Evolutionary conservation across 306 rosid species (phyloP).

Genomic region (Vigna radiata): DNA sequence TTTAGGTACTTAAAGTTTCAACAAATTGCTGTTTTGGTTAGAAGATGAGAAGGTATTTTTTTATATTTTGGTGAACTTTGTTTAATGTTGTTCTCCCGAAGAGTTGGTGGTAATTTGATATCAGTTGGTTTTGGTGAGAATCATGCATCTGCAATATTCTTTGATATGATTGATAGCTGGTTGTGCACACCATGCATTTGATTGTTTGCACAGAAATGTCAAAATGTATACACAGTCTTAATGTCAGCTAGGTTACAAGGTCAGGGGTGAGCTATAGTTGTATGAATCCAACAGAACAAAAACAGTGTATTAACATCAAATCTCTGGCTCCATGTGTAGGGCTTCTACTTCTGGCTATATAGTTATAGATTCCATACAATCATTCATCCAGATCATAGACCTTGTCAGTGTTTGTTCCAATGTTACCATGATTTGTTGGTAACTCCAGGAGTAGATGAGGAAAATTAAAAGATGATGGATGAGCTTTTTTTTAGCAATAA

Average conservation of each 20-base stretch:
- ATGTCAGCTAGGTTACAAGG: conserved; percentile 31
- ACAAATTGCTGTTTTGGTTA: conserved; percentile 4
- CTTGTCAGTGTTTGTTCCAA: neutral
- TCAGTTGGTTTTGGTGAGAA: conserved; percentile 25
- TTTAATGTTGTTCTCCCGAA: conserved; percentile 19
- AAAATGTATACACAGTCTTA: conserved; percentile 12
- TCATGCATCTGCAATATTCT: conserved; percentile 35
- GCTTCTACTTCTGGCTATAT: conserved; percentile 24
- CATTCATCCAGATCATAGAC: neutral
- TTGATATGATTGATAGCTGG: conserved; percentile 29
- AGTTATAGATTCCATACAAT: neutral
- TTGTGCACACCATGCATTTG: conserved; percentile 22
- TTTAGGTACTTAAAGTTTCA: conserved; percentile 13
- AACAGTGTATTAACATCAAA: neutral
- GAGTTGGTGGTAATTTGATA: conserved; percentile 41
- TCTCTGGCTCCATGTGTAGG: neutral
- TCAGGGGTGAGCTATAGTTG: conserved; percentile 11
- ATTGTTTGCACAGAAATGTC: conserved; percentile 21
- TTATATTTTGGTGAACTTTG: conserved; percentile 8
- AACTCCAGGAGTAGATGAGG: conserved; percentile 20
- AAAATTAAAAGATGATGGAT: neutral
- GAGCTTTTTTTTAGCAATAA: neutral
- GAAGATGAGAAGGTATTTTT: neutral
- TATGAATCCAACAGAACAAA: conserved; percentile 24
- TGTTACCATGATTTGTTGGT: neutral